These are phyloP conservation scores for Monilinia fructigena DNA, from an alignment of 2,329 filamentous ascomycete species.

Conservation along the genomic window DNA sequence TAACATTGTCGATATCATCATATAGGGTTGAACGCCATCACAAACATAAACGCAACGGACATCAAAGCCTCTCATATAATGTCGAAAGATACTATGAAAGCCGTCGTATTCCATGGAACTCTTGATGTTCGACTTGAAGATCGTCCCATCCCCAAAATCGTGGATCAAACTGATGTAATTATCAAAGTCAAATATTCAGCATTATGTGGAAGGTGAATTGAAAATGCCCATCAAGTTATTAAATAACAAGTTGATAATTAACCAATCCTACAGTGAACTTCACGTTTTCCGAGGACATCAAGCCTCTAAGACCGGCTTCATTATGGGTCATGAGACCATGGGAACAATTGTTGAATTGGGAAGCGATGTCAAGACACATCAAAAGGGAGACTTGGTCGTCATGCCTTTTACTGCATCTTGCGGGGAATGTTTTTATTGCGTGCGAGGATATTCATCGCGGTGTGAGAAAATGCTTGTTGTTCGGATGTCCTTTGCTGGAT, in stretches of 20 bases:
- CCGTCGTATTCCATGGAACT: conserved; percentile 77
- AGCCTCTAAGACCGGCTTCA: conserved; percentile 59
- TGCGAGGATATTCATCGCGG: conserved; percentile 71
- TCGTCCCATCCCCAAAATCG: conserved; percentile 72
- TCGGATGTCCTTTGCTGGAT: conserved; percentile 68
- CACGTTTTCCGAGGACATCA: conserved; percentile 83
- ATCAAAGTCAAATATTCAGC: conserved; percentile 81
- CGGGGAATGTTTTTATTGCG: conserved; percentile 79
- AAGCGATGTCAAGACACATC: conserved; percentile 63
- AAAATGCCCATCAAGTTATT: not conserved
- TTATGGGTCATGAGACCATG: conserved; percentile 82
- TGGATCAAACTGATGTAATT: conserved; percentile 71
- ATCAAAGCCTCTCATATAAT: conserved; percentile 18
- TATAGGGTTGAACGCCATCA: no score
- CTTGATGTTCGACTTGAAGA: conserved; percentile 58
- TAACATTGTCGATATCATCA: no score
- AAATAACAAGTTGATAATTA: not conserved
- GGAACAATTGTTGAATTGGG: conserved; percentile 71
- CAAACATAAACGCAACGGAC: no score
- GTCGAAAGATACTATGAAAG: conserved; percentile 67
- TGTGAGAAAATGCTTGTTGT: conserved; percentile 69
- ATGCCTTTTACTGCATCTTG: conserved; percentile 82
- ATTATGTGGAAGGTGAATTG: conserved; percentile 77
- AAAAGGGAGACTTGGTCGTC: conserved; percentile 75
- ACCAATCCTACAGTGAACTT: conserved; percentile 55